Conservation (phyloP, 2,329 filamentous ascomycete genomes). For the Venturia pyrina region DNA sequence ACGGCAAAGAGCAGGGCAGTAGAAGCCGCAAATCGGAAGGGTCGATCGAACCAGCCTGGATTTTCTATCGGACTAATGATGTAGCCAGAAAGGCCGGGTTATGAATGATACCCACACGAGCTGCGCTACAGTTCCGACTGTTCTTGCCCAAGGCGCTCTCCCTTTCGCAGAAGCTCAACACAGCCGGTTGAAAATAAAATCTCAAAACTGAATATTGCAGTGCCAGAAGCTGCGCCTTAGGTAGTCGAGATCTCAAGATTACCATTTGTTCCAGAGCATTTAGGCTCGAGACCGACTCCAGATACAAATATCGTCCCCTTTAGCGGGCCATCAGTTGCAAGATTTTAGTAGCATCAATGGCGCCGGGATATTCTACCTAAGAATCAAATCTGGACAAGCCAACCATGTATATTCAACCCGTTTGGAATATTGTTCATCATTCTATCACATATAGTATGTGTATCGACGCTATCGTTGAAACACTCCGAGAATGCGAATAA, state of each 20-base stretch:
- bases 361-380: no score
- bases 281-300: no score
- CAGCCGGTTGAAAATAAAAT: not conserved
- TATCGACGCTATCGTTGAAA: no score
- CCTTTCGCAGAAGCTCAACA: not conserved
- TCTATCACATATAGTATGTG: no score
- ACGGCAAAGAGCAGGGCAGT: conserved; percentile 2
- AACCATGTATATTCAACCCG: no score
- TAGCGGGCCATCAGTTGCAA: no score
- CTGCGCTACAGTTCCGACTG: not conserved
- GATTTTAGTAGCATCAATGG: no score
- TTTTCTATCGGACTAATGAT: not conserved
- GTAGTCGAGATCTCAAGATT: not conserved
- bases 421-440: no score
- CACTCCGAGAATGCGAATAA: no score
- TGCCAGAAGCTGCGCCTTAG: not conserved
- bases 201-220: not conserved
- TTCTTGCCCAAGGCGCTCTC: not conserved
- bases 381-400: no score
- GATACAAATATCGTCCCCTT: no score
- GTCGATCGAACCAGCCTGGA: not conserved
- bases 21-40: not conserved
- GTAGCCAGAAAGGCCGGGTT: not conserved
- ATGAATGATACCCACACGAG: not conserved
- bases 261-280: no score